Base-by-base conservation (phyloP, 1,139 yeast species). In the Magnusiomyces sp. region DNA sequence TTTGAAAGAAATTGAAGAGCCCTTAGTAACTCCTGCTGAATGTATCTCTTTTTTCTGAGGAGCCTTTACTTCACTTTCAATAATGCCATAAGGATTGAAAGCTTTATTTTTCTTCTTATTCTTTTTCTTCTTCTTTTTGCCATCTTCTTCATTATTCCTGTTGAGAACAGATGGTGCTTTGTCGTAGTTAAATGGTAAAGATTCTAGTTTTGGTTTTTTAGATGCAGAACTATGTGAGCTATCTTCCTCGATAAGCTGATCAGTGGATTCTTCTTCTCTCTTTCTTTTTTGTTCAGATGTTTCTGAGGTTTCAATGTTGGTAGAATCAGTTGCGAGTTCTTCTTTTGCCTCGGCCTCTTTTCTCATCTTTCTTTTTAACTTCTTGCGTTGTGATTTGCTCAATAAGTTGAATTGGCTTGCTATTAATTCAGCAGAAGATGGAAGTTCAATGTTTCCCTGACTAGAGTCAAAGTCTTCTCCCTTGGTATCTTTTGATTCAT, bases 111-210 rank as follows among this genome's bases (percentile, higher is more conserved):
- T 41, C 4, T 29, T 31, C 31, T 33, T 23, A 2, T 34, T 33
- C n/a, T 43, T 46, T 17, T 39, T 43, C 33, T 32, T 41, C 11
- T 20, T 14, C 13, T 46, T 49, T 29, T 40, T 23, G 34, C 49
- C 31, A n/a, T 37, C 10, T 27, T 34, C 49, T 19, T 44, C 47
- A 27, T 11, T 23, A 2, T 37, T 45, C 31, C 36, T 40, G 20
- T 47, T 37, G 13, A 51, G 47, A 27, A 51, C 54, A 5, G 49
- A 40, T 2, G 50, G 47, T 3, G 54, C 54, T 4, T 38, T 20
- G 19, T 38, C 40, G 20, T 49, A 51, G 40, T 51, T 50, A 14
- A 49, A 51, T 7, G 52, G 49, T 7, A 39, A 33, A n/a, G 32
- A 13, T 19, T 19, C 29, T 17, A 29, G 31, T 13, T 31, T 40